Evolutionary conservation across 2,329 filamentous ascomycete genomes (phyloP).

Genomic region (Pseudocercospora eumusae): DNA sequence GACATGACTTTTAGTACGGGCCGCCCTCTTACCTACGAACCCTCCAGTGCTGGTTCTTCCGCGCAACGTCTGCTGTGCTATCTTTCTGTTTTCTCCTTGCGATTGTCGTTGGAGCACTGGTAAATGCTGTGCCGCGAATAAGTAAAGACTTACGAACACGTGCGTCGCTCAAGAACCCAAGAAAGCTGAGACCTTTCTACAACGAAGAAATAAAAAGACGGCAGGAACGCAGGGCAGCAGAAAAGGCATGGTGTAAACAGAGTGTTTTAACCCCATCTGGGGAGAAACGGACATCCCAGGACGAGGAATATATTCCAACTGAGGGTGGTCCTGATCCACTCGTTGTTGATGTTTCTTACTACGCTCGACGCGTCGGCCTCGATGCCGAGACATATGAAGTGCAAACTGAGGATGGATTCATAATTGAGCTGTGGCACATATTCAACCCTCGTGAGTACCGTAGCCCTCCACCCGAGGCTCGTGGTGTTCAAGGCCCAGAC

Average conservation of each 20-base stretch:
- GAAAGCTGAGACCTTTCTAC: conserved; percentile 66
- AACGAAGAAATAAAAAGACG: conserved; percentile 68
- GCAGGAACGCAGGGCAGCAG: conserved; percentile 58
- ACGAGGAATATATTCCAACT: conserved; percentile 66
- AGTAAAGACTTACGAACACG: conserved; percentile 54
- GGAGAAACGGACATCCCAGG: conserved; percentile 44
- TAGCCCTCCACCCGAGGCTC: conserved; percentile 52
- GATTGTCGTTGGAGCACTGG: conserved; percentile 72
- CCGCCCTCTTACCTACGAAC: conserved; percentile 67
- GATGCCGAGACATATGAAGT: conserved; percentile 82
- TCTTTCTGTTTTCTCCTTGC: conserved; percentile 75
- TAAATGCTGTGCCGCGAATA: conserved; percentile 63
- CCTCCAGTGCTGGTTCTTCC: conserved; percentile 66
- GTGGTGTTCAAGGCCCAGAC: conserved; percentile 60
- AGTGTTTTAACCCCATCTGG: conserved; percentile 47
- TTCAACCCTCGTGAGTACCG: conserved; percentile 76
- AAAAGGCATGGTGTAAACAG: conserved; percentile 62
- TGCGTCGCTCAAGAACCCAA: conserved; percentile 62
- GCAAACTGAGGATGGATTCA: conserved; percentile 90
- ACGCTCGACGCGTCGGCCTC: conserved; percentile 82
- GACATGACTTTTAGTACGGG: conserved; percentile 56
- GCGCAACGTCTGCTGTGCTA: conserved; percentile 69
- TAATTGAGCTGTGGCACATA: conserved; percentile 85
- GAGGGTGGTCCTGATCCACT: conserved; percentile 81
- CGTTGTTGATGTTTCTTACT: conserved; percentile 75